Percentiles rank a stretch among this genome's conserved stretches.
phyloP scores from a whole-genome alignment of 352 stramenopile genomes.

The Phytophthora cryptogea region DNA sequence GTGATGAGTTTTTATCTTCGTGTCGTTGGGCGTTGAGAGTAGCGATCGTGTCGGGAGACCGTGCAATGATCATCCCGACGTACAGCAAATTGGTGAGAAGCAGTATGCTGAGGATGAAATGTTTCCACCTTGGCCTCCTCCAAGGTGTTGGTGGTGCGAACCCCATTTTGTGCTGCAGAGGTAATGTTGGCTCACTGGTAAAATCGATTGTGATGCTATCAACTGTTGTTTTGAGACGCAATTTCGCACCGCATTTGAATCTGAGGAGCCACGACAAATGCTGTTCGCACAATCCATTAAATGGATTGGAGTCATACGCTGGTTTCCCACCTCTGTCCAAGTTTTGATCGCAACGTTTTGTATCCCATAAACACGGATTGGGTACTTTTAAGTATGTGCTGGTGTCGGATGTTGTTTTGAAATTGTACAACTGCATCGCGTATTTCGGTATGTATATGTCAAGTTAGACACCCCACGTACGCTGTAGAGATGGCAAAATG shows the following conservation, averaged over 20 bases:
- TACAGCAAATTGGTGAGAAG: constrained; percentile 12
- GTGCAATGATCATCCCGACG: constrained; percentile 8
- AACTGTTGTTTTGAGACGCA: neutral
- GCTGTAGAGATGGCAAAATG: too few relatives aligned
- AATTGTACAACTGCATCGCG: too few relatives aligned
- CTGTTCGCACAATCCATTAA: too few relatives aligned
- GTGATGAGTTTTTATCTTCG: neutral
- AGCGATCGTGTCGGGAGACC: constrained; percentile 5
- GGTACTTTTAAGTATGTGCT: too few relatives aligned
- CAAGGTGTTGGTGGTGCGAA: neutral
- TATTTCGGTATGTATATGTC: too few relatives aligned
- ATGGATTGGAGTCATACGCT: too few relatives aligned
- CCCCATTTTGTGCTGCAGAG: neutral
- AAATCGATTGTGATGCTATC: neutral
- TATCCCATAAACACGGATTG: too few relatives aligned
- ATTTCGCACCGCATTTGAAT: neutral
- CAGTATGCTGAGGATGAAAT: constrained; percentile 9
- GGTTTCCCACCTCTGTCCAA: too few relatives aligned
- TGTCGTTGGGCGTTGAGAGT: neutral
- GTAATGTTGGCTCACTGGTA: neutral
- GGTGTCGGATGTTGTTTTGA: too few relatives aligned
- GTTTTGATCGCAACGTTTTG: too few relatives aligned
- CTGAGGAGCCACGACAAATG: too few relatives aligned
- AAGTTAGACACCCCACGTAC: too few relatives aligned
- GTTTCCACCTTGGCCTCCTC: constrained; percentile 6